Evolutionary conservation across 257 asterid species (phyloP).

Genomic region (Datura wrightii): DNA sequence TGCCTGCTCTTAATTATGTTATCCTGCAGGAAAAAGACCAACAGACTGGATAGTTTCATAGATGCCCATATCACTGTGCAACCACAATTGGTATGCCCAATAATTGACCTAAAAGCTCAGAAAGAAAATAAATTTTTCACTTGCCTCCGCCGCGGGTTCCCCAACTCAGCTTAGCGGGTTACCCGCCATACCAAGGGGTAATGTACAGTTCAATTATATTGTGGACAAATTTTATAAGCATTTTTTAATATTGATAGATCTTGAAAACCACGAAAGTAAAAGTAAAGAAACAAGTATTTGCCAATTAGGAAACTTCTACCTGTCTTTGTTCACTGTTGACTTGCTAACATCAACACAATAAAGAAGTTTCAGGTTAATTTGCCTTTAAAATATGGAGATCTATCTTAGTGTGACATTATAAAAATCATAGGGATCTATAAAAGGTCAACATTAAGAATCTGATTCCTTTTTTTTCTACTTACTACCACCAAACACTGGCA

Average conservation of each 20-base stretch:
- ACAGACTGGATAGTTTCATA: neutral
- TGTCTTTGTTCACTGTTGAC: conserved; percentile 7
- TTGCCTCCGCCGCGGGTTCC: neutral
- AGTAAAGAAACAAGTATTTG: neutral
- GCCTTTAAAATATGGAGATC: neutral
- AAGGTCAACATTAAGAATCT: conserved; percentile 44
- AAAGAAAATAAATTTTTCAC: neutral
- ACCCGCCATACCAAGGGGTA: neutral
- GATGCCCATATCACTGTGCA: neutral
- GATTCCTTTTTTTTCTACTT: conserved; percentile 34
- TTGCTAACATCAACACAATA: conserved; percentile 1
- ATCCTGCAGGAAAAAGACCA: conserved; percentile 5
- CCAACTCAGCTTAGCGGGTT: neutral
- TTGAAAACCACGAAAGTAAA: neutral
- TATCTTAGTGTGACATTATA: conserved; percentile 18
- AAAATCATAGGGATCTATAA: conserved; percentile 31
- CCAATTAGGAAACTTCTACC: conserved; percentile 26
- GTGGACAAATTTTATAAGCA: neutral
- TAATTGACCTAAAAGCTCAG: neutral
- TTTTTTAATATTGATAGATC: neutral
- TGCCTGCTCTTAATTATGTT: neutral
- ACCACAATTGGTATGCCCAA: neutral
- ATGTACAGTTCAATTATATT: neutral
- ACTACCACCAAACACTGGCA: conserved; percentile 21
- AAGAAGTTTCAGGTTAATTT: neutral